Evolutionary conservation across 345 rosid species (phyloP).

Genomic region (Turritis glabra): DNA sequence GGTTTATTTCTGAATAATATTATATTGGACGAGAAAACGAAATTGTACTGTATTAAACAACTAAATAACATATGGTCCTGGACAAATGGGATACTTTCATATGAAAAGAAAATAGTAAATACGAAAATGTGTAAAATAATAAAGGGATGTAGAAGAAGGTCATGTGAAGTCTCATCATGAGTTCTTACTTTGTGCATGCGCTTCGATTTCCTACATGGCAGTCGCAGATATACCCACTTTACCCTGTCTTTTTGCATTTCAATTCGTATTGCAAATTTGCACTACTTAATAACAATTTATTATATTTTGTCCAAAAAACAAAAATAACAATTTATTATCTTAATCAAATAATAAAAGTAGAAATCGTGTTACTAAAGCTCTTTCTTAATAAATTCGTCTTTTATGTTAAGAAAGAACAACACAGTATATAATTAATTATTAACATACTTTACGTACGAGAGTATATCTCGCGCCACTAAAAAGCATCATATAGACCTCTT

Average conservation of each 20-base stretch:
- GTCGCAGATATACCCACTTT: constrained; percentile 32
- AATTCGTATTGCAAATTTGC: neutral
- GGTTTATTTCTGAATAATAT: too few species aligned
- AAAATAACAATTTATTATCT: neutral
- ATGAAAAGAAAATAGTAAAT: constrained; percentile 6
- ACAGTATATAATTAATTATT: neutral
- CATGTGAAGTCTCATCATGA: constrained; percentile 45
- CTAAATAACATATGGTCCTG: too few species aligned
- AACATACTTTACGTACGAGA: constrained; percentile 16
- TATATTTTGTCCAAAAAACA: too few species aligned
- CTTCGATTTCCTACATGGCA: constrained; percentile 40
- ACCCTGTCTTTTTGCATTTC: neutral
- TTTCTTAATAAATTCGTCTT: constrained; percentile 2
- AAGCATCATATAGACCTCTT: constrained; percentile 22
- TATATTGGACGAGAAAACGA: too few species aligned
- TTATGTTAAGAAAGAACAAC: neutral
- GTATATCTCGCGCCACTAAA: constrained; percentile 38
- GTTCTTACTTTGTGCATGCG: constrained; percentile 42
- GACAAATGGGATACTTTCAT: too few species aligned
- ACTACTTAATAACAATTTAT: neutral
- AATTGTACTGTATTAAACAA: too few species aligned
- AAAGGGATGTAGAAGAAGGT: constrained; percentile 33
- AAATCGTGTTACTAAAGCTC: constrained; percentile 8
- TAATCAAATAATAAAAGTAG: neutral
- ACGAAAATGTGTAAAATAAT: constrained; percentile 3